Percentiles rank a stretch among this genome's conserved stretches.
phyloP scores from a whole-genome alignment of 768 basidiomycete species.

The Tephrocybe sp. region DNA sequence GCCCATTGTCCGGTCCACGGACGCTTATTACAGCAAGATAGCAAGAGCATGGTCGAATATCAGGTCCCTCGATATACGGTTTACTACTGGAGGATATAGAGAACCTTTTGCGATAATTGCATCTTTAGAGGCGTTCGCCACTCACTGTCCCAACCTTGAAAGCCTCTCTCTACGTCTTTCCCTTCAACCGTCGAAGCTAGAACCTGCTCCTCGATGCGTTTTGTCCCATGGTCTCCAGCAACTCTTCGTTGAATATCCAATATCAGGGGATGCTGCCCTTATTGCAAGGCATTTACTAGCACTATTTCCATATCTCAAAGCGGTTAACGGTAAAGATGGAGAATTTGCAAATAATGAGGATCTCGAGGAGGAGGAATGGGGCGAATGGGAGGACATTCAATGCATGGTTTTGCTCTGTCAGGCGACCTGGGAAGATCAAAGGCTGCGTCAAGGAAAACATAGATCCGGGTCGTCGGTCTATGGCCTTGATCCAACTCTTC shows the following conservation, averaged over 20 bases:
- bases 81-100: background rate
- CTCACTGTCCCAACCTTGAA: background rate
- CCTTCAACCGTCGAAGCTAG: background rate
- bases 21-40: background rate
- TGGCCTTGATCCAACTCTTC: background rate
- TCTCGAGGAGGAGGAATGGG: background rate
- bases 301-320: slow-evolving; percentile 1
- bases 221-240: background rate
- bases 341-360: background rate
- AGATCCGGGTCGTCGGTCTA: background rate
- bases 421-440: background rate
- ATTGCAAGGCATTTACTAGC: background rate
- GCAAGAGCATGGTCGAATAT: background rate
- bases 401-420: background rate
- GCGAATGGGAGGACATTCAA: background rate
- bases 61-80: background rate
- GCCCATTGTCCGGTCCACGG: background rate
- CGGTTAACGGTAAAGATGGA: background rate
- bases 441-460: background rate
- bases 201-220: background rate
- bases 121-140: slow-evolving; percentile 3
- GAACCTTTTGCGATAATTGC: background rate
- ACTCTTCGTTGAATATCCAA: background rate
- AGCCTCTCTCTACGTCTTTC: background rate
- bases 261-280: background rate